Evolutionary conservation across 352 stramenopile species (phyloP).

Genomic region (Pythium scleroteichum): DNA sequence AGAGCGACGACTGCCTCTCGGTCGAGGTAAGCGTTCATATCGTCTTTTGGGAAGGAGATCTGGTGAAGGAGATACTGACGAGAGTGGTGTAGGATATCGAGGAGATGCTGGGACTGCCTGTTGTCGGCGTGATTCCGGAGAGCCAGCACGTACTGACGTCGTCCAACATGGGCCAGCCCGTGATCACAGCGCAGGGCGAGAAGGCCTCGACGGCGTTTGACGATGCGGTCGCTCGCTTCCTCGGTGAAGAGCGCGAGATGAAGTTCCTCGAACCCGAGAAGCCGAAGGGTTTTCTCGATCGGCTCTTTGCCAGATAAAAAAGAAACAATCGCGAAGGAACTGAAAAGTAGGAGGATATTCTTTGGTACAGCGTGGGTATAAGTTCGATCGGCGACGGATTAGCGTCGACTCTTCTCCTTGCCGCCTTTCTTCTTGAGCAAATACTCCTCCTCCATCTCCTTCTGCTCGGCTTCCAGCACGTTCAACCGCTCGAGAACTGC

Average conservation of each 20-base stretch:
- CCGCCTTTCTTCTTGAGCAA: constrained; percentile 74
- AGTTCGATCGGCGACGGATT: not conserved
- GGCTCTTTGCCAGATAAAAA: constrained; percentile 58
- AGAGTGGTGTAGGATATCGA: constrained; percentile 76
- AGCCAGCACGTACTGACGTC: constrained; percentile 89
- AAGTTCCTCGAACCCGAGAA: constrained; percentile 85
- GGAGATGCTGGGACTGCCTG: constrained; percentile 89
- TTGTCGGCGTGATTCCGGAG: constrained; percentile 92
- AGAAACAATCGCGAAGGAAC: not conserved
- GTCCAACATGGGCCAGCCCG: constrained; percentile 92
- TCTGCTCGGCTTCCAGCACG: constrained; percentile 75
- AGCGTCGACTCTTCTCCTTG: constrained; percentile 72
- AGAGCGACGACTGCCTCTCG: constrained; percentile 88
- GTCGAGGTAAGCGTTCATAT: constrained; percentile 59
- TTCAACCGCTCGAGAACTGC: constrained; percentile 80
- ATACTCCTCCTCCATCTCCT: constrained; percentile 75
- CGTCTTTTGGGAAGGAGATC: not conserved
- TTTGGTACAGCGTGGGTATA: constrained; percentile 6
- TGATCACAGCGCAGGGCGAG: constrained; percentile 80
- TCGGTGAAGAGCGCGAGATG: constrained; percentile 86
- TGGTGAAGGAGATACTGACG: not conserved
- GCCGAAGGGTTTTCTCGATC: constrained; percentile 78
- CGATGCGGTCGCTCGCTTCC: constrained; percentile 90
- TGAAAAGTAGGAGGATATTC: not conserved
- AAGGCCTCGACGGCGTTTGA: constrained; percentile 83